Evolutionary conservation across 345 rosid species (phyloP).

Genomic region (Salix arbutifolia): DNA sequence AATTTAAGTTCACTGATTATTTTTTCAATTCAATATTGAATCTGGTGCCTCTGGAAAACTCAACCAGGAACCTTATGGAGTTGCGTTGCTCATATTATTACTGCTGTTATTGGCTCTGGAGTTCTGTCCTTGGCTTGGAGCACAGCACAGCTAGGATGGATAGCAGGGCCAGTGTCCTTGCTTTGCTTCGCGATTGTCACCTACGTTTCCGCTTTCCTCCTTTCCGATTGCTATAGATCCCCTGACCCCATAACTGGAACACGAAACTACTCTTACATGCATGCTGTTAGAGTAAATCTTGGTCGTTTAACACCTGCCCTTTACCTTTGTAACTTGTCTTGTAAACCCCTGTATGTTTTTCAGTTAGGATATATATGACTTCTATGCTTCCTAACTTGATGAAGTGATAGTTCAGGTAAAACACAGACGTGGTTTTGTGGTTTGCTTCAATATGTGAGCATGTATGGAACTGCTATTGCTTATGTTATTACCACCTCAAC

Average conservation of each 20-base stretch:
- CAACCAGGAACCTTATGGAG: constrained; percentile 54
- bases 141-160: constrained; percentile 65
- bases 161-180: constrained; percentile 49
- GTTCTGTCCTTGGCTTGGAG: constrained; percentile 65
- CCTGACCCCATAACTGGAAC: constrained; percentile 42
- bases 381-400: constrained; percentile 14
- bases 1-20: neutral
- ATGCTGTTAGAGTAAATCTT: constrained; percentile 42
- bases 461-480: constrained; percentile 42
- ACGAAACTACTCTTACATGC: constrained; percentile 37
- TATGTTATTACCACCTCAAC: constrained; percentile 44
- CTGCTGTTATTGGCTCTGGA: constrained; percentile 50
- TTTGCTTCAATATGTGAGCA: constrained; percentile 46
- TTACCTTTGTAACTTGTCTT: neutral
- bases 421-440: constrained; percentile 53
- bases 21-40: constrained; percentile 10
- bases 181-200: constrained; percentile 51
- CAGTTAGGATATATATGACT: neutral
- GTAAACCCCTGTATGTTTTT: neutral
- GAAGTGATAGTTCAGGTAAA: constrained; percentile 40
- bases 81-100: constrained; percentile 45
- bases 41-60: constrained; percentile 8
- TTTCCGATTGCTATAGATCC: constrained; percentile 53
- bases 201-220: constrained; percentile 43
- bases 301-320: constrained; percentile 22